A percentile compares a stretch with the other conserved stretches of the same genome.
These are phyloP conservation scores for Cordyceps tenuipes DNA, from an alignment of 2,329 filamentous ascomycete genomes.

Conservation along the genomic window DNA sequence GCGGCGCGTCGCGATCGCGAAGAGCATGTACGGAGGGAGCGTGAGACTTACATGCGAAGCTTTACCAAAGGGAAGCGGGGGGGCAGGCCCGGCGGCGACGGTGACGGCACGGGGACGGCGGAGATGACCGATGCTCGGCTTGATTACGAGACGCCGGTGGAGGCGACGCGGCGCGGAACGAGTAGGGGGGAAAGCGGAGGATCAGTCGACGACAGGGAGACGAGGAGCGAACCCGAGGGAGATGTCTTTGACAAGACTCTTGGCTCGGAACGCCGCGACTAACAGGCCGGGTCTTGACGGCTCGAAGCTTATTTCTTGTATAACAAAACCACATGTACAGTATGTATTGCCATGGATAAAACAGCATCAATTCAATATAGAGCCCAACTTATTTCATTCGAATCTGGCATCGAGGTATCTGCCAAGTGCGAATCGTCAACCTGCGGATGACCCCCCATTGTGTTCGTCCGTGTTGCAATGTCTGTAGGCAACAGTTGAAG, in stretches of 20 bases:
- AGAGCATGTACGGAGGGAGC: conserved; percentile 19
- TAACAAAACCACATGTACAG: not conserved
- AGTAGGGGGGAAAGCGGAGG: not conserved
- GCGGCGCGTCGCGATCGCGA: conserved; percentile 14
- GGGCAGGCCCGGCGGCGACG: no score
- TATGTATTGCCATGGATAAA: not conserved
- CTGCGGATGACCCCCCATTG: no score
- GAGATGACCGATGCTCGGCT: not conserved
- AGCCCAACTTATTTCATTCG: not conserved
- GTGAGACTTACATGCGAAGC: conserved; percentile 17
- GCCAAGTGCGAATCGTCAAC: no score
- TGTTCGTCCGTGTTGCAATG: no score
- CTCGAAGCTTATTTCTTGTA: not conserved
- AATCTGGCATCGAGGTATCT: no score
- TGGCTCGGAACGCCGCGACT: not conserved
- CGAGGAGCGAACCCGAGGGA: not conserved
- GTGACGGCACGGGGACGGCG: not conserved
- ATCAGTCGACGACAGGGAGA: not conserved
- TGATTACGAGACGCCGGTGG: not conserved
- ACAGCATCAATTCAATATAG: not conserved
- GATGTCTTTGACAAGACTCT: not conserved
- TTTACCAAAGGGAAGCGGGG: not conserved
- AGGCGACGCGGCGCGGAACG: not conserved
- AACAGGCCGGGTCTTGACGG: not conserved
- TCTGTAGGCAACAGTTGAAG: no score